Evolutionary conservation across 768 basidiomycete genomes (phyloP).

Genomic region (Tylopilus rubrobrunneus): DNA sequence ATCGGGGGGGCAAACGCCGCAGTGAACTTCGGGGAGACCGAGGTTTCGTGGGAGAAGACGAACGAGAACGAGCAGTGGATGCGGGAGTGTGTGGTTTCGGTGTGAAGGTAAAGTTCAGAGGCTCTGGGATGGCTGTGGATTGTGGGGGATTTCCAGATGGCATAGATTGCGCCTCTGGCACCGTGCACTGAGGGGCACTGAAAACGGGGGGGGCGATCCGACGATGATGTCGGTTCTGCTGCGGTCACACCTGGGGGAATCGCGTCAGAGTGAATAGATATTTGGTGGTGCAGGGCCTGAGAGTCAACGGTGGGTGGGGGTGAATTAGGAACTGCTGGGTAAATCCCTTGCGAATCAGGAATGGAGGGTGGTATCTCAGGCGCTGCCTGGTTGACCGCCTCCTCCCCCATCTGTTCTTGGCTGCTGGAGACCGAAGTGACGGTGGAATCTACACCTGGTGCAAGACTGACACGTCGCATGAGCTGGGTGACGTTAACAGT

Average conservation of each 20-base stretch:
- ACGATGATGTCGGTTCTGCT: neutral
- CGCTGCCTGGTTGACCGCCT: conserved; percentile 18
- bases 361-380: conserved; percentile 5
- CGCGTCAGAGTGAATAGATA: conserved; percentile 1
- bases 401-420: conserved; percentile 24
- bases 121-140: conserved; percentile 19
- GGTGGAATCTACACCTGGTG: conserved; percentile 44
- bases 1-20: conserved; percentile 68
- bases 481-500: conserved; percentile 68
- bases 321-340: conserved; percentile 17
- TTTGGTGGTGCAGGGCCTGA: conserved; percentile 5
- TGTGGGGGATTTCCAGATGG: conserved; percentile 3
- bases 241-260: neutral
- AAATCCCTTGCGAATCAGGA: conserved; percentile 8
- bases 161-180: conserved; percentile 14
- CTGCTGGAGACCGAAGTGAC: conserved; percentile 50
- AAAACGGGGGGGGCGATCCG: conserved; percentile 17
- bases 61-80: conserved; percentile 27
- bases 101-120: conserved; percentile 35
- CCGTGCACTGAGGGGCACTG: conserved; percentile 21
- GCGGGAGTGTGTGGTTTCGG: conserved; percentile 19
- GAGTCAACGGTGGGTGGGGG: neutral
- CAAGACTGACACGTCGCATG: conserved; percentile 35
- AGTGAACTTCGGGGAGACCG: conserved; percentile 47
- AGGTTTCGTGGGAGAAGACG: conserved; percentile 36